Base-by-base conservation (phyloP, 768 basidiomycete genomes). In the Tricholoma hemisulphureum region DNA sequence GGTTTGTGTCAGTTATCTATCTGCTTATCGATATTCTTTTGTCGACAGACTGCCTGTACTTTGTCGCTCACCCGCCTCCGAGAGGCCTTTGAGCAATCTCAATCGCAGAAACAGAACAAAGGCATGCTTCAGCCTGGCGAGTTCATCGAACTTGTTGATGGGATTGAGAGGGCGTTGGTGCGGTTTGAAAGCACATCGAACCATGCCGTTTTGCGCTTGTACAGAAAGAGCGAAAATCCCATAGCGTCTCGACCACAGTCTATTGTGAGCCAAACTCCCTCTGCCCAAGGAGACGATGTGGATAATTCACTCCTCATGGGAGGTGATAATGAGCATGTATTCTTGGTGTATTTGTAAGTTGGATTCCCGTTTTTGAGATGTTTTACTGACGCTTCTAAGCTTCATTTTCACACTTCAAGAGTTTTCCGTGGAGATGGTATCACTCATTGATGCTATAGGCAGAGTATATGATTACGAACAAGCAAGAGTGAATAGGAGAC, bases 331-430 rank as follows among this genome's bases (percentile, higher is more conserved):
- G 95, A 97, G 64, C 85, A 86, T 56, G 80, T 97, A 1, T 96
- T 96, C 69, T 71, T 95, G 23, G 88, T 95, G 0, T 96, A 95
- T 67, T 96, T 95, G 95, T 95, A 60, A 69, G 93, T 78, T 3
- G 35, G 50, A 18, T 53, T 34, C 50, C 16, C 10, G 6, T 50
- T 54, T 20, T 7, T 24, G 45, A 10, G 34, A 23, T 21, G 10
- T 26, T 18, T 28, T 56, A 13, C 53, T 58, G 35, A 64, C 24
- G 6, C 37, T 37, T 18, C 26, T 26, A 61, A 97, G 95, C 76
- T 98, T 96, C 73, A 89, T 97, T 61, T 99, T 98, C 73, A 96
- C 94, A 0, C 70, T 98, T 43, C 94, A 99, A 72, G 97, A 98
- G 68, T 98, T 98, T 68, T 83, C 92, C 7, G 78, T 82, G 57